Evolutionary conservation across 1,139 yeast genomes (phyloP).

Genomic region (Lodderomyces elongisporus): DNA sequence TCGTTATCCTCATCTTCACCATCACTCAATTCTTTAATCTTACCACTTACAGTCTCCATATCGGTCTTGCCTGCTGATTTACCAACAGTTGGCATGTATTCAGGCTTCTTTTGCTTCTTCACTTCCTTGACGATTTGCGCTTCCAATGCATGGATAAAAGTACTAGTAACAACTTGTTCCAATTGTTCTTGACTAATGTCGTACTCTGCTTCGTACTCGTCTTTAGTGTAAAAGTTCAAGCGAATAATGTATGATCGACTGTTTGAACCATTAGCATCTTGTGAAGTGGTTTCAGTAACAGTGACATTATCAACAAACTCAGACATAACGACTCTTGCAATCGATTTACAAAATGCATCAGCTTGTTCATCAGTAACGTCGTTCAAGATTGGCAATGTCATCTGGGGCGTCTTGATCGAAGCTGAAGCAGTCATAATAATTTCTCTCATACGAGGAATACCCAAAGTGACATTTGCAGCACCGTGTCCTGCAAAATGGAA

Average conservation of each 20-base stretch:
- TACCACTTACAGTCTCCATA: conserved; percentile 27
- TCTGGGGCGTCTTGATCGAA: conserved; percentile 93
- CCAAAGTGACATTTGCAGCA: conserved; percentile 98
- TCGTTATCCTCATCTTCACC: conserved; percentile 37
- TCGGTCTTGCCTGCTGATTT: conserved; percentile 63
- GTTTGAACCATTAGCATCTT: conserved; percentile 42
- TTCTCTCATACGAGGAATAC: conserved; percentile 99
- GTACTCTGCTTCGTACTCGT: conserved; percentile 82
- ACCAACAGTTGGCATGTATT: conserved; percentile 61
- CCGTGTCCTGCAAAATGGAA: conserved; percentile 99
- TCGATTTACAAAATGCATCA: conserved; percentile 87
- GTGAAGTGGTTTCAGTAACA: conserved; percentile 84
- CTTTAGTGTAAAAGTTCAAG: conserved; percentile 68
- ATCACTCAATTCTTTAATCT: conserved; percentile 37
- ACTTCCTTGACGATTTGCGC: conserved; percentile 71
- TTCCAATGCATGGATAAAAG: conserved; percentile 71
- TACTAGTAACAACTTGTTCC: conserved; percentile 59
- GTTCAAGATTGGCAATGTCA: conserved; percentile 80
- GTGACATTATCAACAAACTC: conserved; percentile 82
- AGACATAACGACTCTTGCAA: conserved; percentile 78
- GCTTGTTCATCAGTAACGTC: conserved; percentile 85
- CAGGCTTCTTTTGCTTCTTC: conserved; percentile 67
- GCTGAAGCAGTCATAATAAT: conserved; percentile 98
- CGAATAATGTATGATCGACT: conserved; percentile 73
- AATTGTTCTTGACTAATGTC: conserved; percentile 79